Conservation (phyloP, 352 stramenopile species). For the Phytophthora palmivora region DNA sequence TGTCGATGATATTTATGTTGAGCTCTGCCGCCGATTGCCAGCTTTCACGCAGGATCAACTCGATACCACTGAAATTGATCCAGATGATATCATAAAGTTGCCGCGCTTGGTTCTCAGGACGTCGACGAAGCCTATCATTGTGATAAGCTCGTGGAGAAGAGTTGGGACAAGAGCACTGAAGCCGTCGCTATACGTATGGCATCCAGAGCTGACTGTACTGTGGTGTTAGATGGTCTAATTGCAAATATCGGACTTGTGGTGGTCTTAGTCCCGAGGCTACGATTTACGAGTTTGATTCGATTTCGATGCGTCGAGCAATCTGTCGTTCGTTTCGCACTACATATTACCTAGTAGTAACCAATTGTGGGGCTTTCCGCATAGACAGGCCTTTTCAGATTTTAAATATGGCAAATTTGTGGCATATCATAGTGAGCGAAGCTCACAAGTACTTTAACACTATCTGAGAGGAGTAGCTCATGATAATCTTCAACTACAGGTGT, state of each 20-base stretch:
- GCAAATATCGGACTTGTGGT: conserved; percentile 14
- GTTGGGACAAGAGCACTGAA: neutral
- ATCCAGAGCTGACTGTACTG: neutral
- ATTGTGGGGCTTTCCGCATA: neutral
- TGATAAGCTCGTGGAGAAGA: conserved; percentile 3
- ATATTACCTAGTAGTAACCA: neutral
- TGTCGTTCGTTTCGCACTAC: conserved; percentile 16
- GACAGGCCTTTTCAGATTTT: neutral
- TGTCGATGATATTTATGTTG: neutral
- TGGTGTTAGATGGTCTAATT: conserved; percentile 1
- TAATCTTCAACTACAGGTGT: too few relatives aligned
- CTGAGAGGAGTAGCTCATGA: too few relatives aligned
- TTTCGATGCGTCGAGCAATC: conserved; percentile 18
- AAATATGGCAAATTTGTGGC: neutral
- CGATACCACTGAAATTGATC: neutral
- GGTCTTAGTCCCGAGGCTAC: conserved; percentile 1
- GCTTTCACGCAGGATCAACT: conserved; percentile 9
- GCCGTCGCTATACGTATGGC: conserved; percentile 1
- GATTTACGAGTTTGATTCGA: conserved; percentile 5
- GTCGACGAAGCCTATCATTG: conserved; percentile 16
- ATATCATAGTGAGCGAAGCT: too few relatives aligned
- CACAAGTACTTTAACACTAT: too few relatives aligned
- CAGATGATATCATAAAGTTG: conserved; percentile 1
- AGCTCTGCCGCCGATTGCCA: conserved; percentile 11
- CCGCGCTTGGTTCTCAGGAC: conserved; percentile 5